Percentiles rank a stretch among this genome's conserved stretches.
phyloP scores from a whole-genome alignment of 2,329 filamentous ascomycete genomes.

The Pyrenophora tritici-repentis region DNA sequence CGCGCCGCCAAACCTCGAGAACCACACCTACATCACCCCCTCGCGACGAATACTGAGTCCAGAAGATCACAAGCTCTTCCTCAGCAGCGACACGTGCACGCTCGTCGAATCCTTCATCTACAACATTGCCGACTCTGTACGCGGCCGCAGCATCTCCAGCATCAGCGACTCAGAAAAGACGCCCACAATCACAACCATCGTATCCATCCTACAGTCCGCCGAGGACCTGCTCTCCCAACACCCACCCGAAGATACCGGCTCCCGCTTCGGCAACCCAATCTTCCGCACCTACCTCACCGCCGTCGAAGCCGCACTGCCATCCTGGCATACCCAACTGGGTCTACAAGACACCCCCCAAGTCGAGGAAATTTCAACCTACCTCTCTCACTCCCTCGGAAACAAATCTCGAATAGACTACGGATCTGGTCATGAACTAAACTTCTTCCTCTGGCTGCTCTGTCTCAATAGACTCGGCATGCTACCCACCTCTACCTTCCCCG shows the following conservation, averaged over 20 bases:
- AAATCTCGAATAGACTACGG: constrained; percentile 85
- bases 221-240: constrained; percentile 68
- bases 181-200: constrained; percentile 64
- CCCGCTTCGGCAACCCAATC: constrained; percentile 90
- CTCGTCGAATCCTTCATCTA: constrained; percentile 87
- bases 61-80: constrained; percentile 80
- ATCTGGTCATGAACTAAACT: constrained; percentile 96
- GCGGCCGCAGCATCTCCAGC: constrained; percentile 68
- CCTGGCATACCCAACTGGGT: constrained; percentile 69
- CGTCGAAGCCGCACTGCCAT: constrained; percentile 52
- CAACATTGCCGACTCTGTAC: constrained; percentile 79
- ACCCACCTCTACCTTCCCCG: constrained; percentile 67
- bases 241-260: constrained; percentile 86
- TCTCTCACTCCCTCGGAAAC: constrained; percentile 85
- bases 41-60: constrained; percentile 79
- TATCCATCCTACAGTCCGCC: constrained; percentile 71
- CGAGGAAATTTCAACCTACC: constrained; percentile 77
- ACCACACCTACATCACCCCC: constrained; percentile 68
- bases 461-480: constrained; percentile 79
- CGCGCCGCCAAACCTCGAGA: constrained; percentile 65
- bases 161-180: constrained; percentile 65
- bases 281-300: constrained; percentile 83
- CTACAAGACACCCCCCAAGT: constrained; percentile 60
- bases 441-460: constrained; percentile 94
- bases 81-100: constrained; percentile 73